Conservation (phyloP, 345 rosid genomes). For the Psidium friedrichsthalianum region DNA sequence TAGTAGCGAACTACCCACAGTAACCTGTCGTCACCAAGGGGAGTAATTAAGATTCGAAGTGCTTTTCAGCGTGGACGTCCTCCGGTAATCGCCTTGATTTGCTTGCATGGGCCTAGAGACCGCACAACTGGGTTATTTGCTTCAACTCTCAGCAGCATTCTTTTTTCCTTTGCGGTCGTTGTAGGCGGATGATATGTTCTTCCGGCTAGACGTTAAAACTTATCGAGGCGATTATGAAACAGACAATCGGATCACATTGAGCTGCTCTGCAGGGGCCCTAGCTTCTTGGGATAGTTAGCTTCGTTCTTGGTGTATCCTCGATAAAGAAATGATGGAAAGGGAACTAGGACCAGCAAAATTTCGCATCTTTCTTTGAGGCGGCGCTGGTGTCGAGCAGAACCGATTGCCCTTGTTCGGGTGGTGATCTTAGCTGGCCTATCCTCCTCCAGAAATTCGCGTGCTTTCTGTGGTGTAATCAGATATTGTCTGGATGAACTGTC, state of each 20-base stretch:
- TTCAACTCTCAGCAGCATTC: neutral
- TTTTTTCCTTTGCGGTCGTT: neutral
- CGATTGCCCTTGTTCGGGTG: neutral
- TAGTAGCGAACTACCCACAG: neutral
- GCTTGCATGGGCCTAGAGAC: neutral
- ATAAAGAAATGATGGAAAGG: neutral
- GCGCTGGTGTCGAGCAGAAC: neutral
- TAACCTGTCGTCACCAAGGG: neutral
- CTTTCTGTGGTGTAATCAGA: neutral
- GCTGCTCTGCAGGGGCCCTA: neutral
- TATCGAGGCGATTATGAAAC: neutral
- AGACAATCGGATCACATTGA: neutral
- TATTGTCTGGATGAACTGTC: neutral
- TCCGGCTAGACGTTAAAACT: neutral
- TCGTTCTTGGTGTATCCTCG: neutral
- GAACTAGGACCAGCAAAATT: neutral
- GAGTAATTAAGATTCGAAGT: neutral
- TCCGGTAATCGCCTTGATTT: neutral
- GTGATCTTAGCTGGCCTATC: neutral
- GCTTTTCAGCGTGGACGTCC: neutral
- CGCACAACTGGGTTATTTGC: neutral
- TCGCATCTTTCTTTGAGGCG: neutral
- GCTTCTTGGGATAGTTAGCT: neutral
- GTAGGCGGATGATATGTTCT: neutral
- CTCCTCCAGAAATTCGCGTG: neutral